phyloP scores from a whole-genome alignment of 106 monocot genomes.

The Acorus gramineus region DNA sequence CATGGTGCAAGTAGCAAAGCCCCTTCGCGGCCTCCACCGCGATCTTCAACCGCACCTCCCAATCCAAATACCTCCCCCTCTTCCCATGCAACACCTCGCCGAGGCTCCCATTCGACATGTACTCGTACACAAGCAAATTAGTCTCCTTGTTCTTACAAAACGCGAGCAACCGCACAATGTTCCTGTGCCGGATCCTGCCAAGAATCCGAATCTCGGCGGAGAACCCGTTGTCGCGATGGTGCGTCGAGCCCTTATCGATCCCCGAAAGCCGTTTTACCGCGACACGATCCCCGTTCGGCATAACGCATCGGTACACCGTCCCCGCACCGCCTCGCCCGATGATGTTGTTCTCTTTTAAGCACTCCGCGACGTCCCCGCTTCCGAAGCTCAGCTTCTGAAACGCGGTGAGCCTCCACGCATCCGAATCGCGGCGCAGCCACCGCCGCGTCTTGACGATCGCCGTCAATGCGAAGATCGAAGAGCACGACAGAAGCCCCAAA shows the following conservation, averaged over 20 bases:
- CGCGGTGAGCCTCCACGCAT: conserved; percentile 61
- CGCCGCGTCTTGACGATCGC: conserved; percentile 28
- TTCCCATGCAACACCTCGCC: conserved; percentile 54
- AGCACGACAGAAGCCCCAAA: conserved; percentile 30
- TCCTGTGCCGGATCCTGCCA: conserved; percentile 50
- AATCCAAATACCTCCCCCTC: conserved; percentile 26
- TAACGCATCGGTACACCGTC: conserved; percentile 38
- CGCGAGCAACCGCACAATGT: conserved; percentile 53
- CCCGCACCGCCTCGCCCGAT: conserved; percentile 49
- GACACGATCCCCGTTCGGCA: conserved; percentile 33
- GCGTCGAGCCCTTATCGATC: conserved; percentile 22
- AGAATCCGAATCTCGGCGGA: conserved; percentile 48
- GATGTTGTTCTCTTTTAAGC: conserved; percentile 51
- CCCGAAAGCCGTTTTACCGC: conserved; percentile 47
- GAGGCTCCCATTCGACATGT: conserved; percentile 59
- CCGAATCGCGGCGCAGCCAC: conserved; percentile 25
- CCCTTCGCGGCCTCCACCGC: conserved; percentile 51
- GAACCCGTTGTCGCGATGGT: conserved; percentile 31
- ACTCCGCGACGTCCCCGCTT: conserved; percentile 45
- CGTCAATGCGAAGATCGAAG: conserved; percentile 29
- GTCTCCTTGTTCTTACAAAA: conserved; percentile 40
- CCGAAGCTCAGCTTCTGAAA: conserved; percentile 63
- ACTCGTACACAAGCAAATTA: conserved; percentile 54
- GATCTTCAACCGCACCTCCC: conserved; percentile 33
- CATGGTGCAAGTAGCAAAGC: conserved; percentile 57